Base-by-base conservation (phyloP, 2,329 filamentous ascomycete genomes). In the Diaporthe eres region DNA sequence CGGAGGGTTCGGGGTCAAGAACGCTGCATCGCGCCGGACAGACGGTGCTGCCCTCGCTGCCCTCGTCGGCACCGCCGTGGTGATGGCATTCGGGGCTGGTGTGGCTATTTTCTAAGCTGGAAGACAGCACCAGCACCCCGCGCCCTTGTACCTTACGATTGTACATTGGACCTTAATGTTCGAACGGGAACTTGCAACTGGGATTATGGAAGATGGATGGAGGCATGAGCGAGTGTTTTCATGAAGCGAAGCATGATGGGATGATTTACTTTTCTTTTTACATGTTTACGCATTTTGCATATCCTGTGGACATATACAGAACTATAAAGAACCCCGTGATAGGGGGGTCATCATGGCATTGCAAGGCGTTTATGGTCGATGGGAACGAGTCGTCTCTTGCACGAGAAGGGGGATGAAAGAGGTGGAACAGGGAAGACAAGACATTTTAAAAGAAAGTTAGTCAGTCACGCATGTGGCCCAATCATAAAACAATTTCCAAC, bases 1-100 rank as follows among this genome's bases (percentile, higher is more conserved):
- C 8, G 61, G 51, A 17, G 74, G 75, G 6, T 65, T 77, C 17
- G 80, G 78, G 12, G 76, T 79, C 37, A n/a, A 70, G 67, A 77
- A 58, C 44, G 70, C 63, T 7, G 74, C 72, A 19, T 13, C 73
- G 42, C 22, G 68, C 13, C 25, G 58, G 47, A 31, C 42, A 19
- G 47, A n/a, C 31, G 42, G 72, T 17, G 61, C 5, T 42, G 55
- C n/a, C 15, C 19, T 34, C 53, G 47, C 51, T 60, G 57, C 58
- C 25, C 13, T 44, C 34, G 39, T 63, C 37, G 8, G 75, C 44
- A 57, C 74, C 10, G 42, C 72, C n/a, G 63, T 77, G 4, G 71
- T 68, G 10, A 34, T 61, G 9, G 74, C 72, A 9, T 60, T 79
- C 19, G 65, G 58, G 72, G n/a, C 39, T 73, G 71, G 47, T 73